These are phyloP conservation scores for Capronia americana DNA, from an alignment of 2,329 filamentous ascomycete species.

Conservation along the genomic window DNA sequence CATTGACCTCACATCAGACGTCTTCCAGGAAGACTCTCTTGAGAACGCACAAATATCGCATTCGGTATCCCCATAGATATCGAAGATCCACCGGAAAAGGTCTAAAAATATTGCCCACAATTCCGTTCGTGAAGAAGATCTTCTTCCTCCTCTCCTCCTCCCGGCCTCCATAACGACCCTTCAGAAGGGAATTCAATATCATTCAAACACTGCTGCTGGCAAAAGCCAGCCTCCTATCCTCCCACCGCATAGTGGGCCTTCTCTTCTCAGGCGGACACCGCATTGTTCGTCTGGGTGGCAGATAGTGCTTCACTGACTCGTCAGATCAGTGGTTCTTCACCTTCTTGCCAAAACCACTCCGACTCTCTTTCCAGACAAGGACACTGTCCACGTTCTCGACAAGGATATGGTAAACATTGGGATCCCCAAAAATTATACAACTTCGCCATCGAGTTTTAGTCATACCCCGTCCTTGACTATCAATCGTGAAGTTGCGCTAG, in stretches of 20 bases:
- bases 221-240: constrained; percentile 75
- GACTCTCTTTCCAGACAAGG: constrained; percentile 28
- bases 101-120: constrained; percentile 73
- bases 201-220: constrained; percentile 71
- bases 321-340: constrained; percentile 40
- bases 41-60: constrained; percentile 73
- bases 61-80: constrained; percentile 69
- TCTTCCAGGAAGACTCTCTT: constrained; percentile 62
- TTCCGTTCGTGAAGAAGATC: constrained; percentile 84
- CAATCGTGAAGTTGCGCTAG: constrained; percentile 91
- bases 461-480: constrained; percentile 91
- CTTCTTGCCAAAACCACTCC: constrained; percentile 11
- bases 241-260: constrained; percentile 82
- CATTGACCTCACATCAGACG: constrained; percentile 32
- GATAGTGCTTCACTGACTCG: constrained; percentile 86
- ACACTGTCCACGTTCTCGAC: constrained; percentile 33
- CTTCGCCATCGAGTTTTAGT: constrained; percentile 76
- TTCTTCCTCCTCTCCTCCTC: constrained; percentile 81
- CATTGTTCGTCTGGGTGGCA: constrained; percentile 97
- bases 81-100: constrained; percentile 62
- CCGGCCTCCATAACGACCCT: constrained; percentile 85
- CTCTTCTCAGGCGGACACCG: constrained; percentile 92
- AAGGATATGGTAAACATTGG: constrained; percentile 83
- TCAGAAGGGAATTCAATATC: constrained; percentile 66
- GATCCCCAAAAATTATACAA: constrained; percentile 80